phyloP scores from a whole-genome alignment of 345 rosid genomes.

The Syzygium aqueum region DNA sequence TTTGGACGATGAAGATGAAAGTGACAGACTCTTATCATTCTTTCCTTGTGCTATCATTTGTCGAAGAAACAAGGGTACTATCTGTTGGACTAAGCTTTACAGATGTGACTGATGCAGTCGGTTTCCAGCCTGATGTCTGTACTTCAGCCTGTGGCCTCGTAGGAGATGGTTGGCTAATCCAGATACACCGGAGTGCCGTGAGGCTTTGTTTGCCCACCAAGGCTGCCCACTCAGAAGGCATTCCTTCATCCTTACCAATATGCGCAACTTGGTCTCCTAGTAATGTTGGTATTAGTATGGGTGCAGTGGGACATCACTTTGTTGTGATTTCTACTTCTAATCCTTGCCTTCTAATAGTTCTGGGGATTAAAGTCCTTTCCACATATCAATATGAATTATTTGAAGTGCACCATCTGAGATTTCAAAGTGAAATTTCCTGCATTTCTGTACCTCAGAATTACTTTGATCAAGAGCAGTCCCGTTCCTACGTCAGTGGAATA shows the following conservation, averaged over 20 bases:
- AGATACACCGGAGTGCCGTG: slow-evolving; percentile 79
- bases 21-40: slow-evolving; percentile 68
- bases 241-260: slow-evolving; percentile 60
- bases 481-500: slow-evolving; percentile 13
- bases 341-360: slow-evolving; percentile 74
- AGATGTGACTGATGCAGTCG: slow-evolving; percentile 93
- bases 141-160: slow-evolving; percentile 94
- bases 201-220: slow-evolving; percentile 82
- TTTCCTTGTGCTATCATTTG: slow-evolving; percentile 89
- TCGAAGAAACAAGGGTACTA: slow-evolving; percentile 92
- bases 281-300: slow-evolving; percentile 73
- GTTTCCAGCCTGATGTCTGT: slow-evolving; percentile 88
- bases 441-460: slow-evolving; percentile 64
- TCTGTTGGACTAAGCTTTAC: slow-evolving; percentile 91
- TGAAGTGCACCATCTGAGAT: slow-evolving; percentile 66
- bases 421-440: slow-evolving; percentile 84
- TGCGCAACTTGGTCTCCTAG: slow-evolving; percentile 77
- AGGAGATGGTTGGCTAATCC: slow-evolving; percentile 73
- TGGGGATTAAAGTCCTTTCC: slow-evolving; percentile 61
- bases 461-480: slow-evolving; percentile 31
- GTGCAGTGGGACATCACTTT: slow-evolving; percentile 74
- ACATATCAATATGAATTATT: slow-evolving; percentile 52
- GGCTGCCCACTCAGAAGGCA: slow-evolving; percentile 79
- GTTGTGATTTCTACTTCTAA: slow-evolving; percentile 84
- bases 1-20: slow-evolving; percentile 85